phyloP scores from a whole-genome alignment of 1,284 basidiomycete species.

The Ganoderma sinense region DNA sequence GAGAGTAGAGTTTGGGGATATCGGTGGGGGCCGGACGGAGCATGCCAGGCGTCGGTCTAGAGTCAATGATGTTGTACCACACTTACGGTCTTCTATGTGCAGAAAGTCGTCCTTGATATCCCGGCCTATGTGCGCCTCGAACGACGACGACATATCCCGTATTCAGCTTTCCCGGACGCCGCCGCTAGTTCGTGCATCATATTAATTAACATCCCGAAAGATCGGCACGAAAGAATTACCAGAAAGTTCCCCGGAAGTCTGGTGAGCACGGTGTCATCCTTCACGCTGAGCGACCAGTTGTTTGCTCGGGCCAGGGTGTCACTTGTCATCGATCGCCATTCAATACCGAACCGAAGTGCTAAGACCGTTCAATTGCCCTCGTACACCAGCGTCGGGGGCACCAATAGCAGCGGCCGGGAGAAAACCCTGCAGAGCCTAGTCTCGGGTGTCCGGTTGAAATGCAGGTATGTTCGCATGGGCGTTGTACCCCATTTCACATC shows the following conservation, averaged over 20 bases:
- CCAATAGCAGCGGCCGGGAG: background rate
- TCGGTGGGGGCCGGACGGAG: background rate
- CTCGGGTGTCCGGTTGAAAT: background rate
- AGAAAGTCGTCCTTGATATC: background rate
- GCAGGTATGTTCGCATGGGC: background rate
- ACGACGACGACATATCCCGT: background rate
- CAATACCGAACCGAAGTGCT: background rate
- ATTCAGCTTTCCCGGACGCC: background rate
- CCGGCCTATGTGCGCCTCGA: background rate
- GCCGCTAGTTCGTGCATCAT: background rate
- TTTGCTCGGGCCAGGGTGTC: background rate
- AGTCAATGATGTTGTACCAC: background rate
- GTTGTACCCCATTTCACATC: background rate
- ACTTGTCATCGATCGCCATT: background rate
- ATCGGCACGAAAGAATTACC: background rate
- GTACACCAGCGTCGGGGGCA: background rate
- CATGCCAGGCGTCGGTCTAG: background rate
- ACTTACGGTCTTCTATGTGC: background rate
- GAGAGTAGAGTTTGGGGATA: background rate
- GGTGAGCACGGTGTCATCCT: constrained; percentile 32
- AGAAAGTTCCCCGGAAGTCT: constrained; percentile 26
- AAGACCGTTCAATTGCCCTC: background rate
- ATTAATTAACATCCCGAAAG: background rate
- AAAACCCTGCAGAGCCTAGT: background rate
- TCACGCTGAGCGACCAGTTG: constrained; percentile 28